These are phyloP conservation scores for Aspergillus vadensis DNA, from an alignment of 2,329 filamentous ascomycete species.

Conservation along the genomic window DNA sequence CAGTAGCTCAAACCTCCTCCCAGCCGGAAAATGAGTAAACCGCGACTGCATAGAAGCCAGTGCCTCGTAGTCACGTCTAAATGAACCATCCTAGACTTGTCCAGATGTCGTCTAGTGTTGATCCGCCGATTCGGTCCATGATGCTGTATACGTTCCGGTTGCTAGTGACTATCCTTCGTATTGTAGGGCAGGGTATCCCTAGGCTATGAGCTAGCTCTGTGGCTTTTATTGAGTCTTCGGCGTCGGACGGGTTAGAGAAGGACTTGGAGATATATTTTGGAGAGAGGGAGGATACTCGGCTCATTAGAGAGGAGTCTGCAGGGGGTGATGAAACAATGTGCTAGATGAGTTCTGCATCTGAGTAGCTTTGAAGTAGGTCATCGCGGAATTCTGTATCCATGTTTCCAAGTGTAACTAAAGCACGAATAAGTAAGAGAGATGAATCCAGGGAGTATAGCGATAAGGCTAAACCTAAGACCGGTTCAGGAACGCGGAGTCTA, in stretches of 20 bases:
- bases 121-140: slow-evolving; percentile 25
- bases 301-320: too few relatives aligned
- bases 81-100: slow-evolving; percentile 20
- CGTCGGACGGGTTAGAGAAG: slow-evolving; percentile 13
- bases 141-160: slow-evolving; percentile 19
- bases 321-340: neutral
- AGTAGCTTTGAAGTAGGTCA: neutral
- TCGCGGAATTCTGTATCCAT: neutral
- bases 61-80: neutral
- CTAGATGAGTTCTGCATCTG: neutral
- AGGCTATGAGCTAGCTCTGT: slow-evolving; percentile 22
- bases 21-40: neutral
- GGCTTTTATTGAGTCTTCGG: slow-evolving; percentile 20
- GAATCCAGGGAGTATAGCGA: too few relatives aligned
- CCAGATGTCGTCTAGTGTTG: slow-evolving; percentile 22
- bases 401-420: neutral
- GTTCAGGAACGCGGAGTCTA: too few relatives aligned
- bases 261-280: slow-evolving; percentile 12
- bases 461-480: too few relatives aligned
- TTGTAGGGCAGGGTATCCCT: slow-evolving; percentile 20
- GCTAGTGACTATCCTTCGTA: slow-evolving; percentile 17
- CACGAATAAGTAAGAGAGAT: too few relatives aligned
- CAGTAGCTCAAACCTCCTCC: slow-evolving; percentile 2
- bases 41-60: neutral
- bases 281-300: neutral